A percentile compares a stretch with the other conserved stretches of the same genome.
Conservation (phyloP, 352 stramenopile genomes). For the Phytophthora citricola region DNA sequence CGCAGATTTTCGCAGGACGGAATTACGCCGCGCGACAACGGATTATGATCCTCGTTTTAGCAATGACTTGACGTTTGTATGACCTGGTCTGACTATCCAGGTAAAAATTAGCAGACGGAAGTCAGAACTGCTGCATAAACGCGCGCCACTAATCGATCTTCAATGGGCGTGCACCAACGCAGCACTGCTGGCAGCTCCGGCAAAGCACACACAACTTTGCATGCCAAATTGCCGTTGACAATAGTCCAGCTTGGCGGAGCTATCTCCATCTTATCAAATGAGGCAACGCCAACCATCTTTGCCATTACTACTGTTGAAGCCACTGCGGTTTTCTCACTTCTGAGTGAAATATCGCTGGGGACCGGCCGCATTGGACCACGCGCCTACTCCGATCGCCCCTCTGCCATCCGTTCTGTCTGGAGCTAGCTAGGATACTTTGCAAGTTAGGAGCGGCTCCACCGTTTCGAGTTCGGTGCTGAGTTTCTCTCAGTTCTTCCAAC, state of each 20-base stretch:
- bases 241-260: background rate
- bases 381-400: slow-evolving; percentile 1
- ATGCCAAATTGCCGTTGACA: background rate
- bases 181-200: slow-evolving; percentile 9
- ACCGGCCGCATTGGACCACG: too few relatives aligned
- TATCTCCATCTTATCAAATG: background rate
- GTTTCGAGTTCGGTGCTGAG: slow-evolving; percentile 17
- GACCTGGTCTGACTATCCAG: slow-evolving; percentile 27
- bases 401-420: slow-evolving; percentile 8
- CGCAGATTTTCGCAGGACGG: slow-evolving; percentile 29
- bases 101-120: slow-evolving; percentile 31
- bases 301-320: background rate
- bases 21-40: slow-evolving; percentile 18
- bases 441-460: background rate
- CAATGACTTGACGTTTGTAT: slow-evolving; percentile 17
- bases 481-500: slow-evolving; percentile 13
- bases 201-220: too few relatives aligned
- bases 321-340: background rate
- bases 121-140: slow-evolving; percentile 37
- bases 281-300: background rate
- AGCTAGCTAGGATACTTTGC: background rate
- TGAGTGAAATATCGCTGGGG: background rate
- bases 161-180: slow-evolving; percentile 20
- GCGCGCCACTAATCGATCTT: slow-evolving; percentile 23
- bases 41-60: slow-evolving; percentile 19